phyloP scores from a whole-genome alignment of 768 basidiomycete genomes.

The Tricholoma sp. region DNA sequence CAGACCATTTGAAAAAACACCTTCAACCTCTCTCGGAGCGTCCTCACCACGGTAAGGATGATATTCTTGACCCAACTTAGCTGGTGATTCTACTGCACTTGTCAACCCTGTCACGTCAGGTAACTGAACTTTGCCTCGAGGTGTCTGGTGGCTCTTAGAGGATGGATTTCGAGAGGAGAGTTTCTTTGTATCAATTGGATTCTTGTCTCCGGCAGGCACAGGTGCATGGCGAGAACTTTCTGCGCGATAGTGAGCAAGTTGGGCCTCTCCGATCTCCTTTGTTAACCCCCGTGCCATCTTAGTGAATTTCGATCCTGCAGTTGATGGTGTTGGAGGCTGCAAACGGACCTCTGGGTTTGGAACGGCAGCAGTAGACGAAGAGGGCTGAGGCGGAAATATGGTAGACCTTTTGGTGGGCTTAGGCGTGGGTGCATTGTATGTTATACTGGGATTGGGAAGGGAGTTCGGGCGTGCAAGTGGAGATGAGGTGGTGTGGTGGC shows the following conservation, averaged over 20 bases:
- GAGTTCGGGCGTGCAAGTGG: slow-evolving; percentile 16
- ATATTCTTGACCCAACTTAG: slow-evolving; percentile 49
- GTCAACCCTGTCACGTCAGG: slow-evolving; percentile 86
- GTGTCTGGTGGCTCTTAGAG: slow-evolving; percentile 16
- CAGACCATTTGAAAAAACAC: slow-evolving; percentile 26
- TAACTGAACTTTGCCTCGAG: slow-evolving; percentile 46
- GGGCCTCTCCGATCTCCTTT: slow-evolving; percentile 42
- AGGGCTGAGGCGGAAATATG: slow-evolving; percentile 20
- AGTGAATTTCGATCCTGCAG: slow-evolving; percentile 51
- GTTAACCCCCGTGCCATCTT: slow-evolving; percentile 52
- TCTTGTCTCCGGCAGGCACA: slow-evolving; percentile 20
- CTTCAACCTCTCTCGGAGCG: slow-evolving; percentile 57
- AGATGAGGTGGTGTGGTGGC: slow-evolving; percentile 13
- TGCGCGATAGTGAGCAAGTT: slow-evolving; percentile 3
- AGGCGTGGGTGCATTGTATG: slow-evolving; percentile 23
- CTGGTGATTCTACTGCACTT: slow-evolving; percentile 70
- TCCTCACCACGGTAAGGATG: slow-evolving; percentile 41
- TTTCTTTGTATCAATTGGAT: slow-evolving; percentile 33
- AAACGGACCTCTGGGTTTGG: slow-evolving; percentile 46
- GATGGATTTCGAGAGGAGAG: slow-evolving; percentile 17
- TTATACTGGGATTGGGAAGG: slow-evolving; percentile 4
- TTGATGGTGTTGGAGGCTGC: slow-evolving; percentile 59
- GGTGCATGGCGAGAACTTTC: slow-evolving; percentile 7
- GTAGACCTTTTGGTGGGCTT: slow-evolving; percentile 26
- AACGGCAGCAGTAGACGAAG: slow-evolving; percentile 14